Evolutionary conservation across 2,329 filamentous ascomycete species (phyloP).

Genomic region (Alternaria alternata): DNA sequence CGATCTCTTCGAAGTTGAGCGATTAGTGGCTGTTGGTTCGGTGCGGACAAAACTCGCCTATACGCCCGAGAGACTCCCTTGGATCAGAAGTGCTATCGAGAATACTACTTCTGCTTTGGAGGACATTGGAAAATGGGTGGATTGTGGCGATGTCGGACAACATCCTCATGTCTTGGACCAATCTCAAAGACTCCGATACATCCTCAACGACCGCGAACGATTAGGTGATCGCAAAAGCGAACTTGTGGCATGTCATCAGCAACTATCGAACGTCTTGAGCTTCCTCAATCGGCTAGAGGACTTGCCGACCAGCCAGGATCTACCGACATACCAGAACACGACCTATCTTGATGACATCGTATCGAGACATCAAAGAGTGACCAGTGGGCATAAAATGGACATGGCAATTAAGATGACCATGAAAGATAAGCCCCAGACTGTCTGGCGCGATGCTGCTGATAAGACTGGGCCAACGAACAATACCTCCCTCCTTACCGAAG

Average conservation of each 20-base stretch:
- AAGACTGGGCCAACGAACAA: neutral
- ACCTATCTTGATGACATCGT: conserved; percentile 14
- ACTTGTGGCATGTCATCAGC: conserved; percentile 34
- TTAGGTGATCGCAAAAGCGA: conserved; percentile 30
- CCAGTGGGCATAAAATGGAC: neutral
- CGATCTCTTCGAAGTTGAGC: conserved; percentile 32
- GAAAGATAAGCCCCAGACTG: neutral
- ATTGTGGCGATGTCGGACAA: conserved; percentile 27
- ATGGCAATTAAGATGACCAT: neutral
- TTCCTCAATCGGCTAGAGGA: conserved; percentile 31
- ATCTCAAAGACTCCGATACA: conserved; percentile 26
- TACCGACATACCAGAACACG: conserved; percentile 10
- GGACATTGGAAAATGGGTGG: conserved; percentile 39
- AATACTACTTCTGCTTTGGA: conserved; percentile 30
- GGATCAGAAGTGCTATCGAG: conserved; percentile 28
- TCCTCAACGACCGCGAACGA: conserved; percentile 37
- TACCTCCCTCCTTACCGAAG: neutral
- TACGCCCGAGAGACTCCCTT: conserved; percentile 28
- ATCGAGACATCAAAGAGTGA: neutral
- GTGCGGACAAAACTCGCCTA: conserved; percentile 22
- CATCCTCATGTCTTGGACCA: conserved; percentile 29
- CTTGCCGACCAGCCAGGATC: neutral
- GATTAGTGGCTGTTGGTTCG: conserved; percentile 21
- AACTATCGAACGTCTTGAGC: conserved; percentile 32
- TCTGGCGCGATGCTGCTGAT: neutral